phyloP scores from a whole-genome alignment of 1,139 yeast genomes.

The Yamadazyma songkhlaensis region DNA sequence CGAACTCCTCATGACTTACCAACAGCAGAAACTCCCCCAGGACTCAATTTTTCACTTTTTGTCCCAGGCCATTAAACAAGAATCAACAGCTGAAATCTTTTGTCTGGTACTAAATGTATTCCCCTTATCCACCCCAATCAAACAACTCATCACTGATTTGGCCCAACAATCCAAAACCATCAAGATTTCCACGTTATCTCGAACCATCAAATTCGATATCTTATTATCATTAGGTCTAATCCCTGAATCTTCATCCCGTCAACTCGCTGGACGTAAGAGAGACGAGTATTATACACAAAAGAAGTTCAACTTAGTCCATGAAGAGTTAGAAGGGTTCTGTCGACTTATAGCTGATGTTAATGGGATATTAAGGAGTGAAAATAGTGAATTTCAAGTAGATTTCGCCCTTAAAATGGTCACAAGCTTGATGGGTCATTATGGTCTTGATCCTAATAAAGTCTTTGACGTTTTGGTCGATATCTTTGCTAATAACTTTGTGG shows the following conservation, averaged over 20 bases:
- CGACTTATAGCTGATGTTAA: conserved; percentile 57
- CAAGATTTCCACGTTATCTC: conserved; percentile 36
- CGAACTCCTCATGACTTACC: conserved; percentile 33
- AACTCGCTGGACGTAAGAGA: conserved; percentile 45
- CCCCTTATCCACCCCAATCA: conserved; percentile 29
- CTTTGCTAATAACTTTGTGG: conserved; percentile 41
- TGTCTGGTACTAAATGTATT: conserved; percentile 47
- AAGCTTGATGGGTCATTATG: conserved; percentile 70
- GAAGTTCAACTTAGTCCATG: conserved; percentile 72
- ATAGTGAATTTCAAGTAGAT: conserved; percentile 41
- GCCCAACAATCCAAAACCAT: conserved; percentile 27
- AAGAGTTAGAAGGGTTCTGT: conserved; percentile 80
- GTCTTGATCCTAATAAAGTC: conserved; percentile 71
- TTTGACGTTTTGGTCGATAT: conserved; percentile 62
- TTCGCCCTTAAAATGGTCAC: conserved; percentile 52
- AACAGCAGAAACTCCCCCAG: conserved; percentile 22
- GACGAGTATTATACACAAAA: conserved; percentile 65
- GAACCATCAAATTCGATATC: conserved; percentile 32
- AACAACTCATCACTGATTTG: conserved; percentile 24
- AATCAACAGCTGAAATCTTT: conserved; percentile 35
- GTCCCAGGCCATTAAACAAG: conserved; percentile 28
- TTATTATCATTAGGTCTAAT: conserved; percentile 38
- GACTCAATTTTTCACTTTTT: conserved; percentile 28
- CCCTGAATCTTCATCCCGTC: conserved; percentile 37
- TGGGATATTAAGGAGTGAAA: conserved; percentile 38